Base-by-base conservation (phyloP, 495 filamentous ascomycete genomes). In the Penicillium angulare region DNA sequence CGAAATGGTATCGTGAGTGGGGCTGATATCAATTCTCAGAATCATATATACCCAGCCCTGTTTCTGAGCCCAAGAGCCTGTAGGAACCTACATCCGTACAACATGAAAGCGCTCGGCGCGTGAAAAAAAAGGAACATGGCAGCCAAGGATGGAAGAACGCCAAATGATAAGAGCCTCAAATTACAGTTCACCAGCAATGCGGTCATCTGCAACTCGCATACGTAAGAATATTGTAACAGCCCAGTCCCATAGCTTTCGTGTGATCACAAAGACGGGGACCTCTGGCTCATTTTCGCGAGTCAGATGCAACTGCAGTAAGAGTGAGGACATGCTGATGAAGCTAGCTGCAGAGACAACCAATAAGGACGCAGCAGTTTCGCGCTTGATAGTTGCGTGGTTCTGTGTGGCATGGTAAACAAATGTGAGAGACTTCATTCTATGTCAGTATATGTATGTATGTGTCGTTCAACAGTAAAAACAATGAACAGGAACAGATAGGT, bases 361-460 rank as follows among this genome's bases (percentile, higher is more conserved):
- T 43, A 90, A 78, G n/a, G 87, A 88, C 16, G 86, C 85, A 46
- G 83, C 80, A 5, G 86, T 90, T 73, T 92, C 88, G 57, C 87
- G 88, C 57, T 84, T 85, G 60, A 92, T 90, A 53, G 79, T 89
- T 58, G 89, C 84, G 59, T 86, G 87, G 53, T 88, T 86, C 62
- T 92, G 86, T 9, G 87, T 90, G 43, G 88, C 72, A 64, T 92
- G 87, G 71, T 95, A 93, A 41, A 87, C 74, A 47, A 86, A 79
- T 2, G 88, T 92, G 38, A 92, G 68, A 20, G 85, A 84, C 87
- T 91, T 29, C 12, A 43, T 23, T 6, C 31, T n/a, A n/a, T n/a
- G 36, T 43, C 16, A 46, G 32, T 32, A 15, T 21, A 2, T 7
- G 10, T 27, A 26, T 3, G 15, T 21, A 3, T 27, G 20, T 3